Evolutionary conservation across 768 basidiomycete species (phyloP).

Genomic region (Pulveroboletus sp.): DNA sequence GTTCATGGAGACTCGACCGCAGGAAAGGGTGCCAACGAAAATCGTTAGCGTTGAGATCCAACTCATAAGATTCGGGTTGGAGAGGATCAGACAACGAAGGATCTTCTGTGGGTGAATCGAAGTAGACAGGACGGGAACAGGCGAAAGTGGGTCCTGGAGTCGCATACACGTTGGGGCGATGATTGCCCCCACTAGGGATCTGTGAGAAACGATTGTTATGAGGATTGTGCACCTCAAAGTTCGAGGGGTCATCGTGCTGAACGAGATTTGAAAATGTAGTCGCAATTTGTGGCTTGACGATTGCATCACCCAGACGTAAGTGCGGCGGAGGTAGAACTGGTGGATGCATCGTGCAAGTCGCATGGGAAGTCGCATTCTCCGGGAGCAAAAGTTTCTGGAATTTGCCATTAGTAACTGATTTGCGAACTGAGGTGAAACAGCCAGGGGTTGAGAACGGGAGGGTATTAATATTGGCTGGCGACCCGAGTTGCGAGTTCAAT

Average conservation of each 20-base stretch:
- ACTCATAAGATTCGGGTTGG: slow-evolving; percentile 33
- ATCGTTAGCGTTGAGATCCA: slow-evolving; percentile 43
- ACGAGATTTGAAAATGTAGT: slow-evolving; percentile 4
- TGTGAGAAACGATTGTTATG: slow-evolving; percentile 1
- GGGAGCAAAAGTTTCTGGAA: slow-evolving; percentile 3
- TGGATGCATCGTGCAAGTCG: slow-evolving; percentile 9
- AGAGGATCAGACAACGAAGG: slow-evolving; percentile 40
- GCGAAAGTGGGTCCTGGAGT: slow-evolving; percentile 47
- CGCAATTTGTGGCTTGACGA: slow-evolving; percentile 1
- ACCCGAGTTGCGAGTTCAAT: background rate
- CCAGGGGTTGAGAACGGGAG: slow-evolving; percentile 28
- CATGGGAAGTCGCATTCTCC: slow-evolving; percentile 10
- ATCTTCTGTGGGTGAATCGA: slow-evolving; percentile 53
- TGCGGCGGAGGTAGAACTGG: slow-evolving; percentile 3
- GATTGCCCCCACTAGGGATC: slow-evolving; percentile 1
- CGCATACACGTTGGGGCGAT: slow-evolving; percentile 31
- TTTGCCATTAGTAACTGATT: background rate
- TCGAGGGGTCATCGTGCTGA: slow-evolving; percentile 12
- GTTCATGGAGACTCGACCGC: slow-evolving; percentile 19
- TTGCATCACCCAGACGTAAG: slow-evolving; percentile 20
- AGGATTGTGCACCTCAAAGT: slow-evolving; percentile 6
- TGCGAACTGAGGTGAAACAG: slow-evolving; percentile 13
- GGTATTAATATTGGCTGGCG: background rate
- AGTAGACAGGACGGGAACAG: slow-evolving; percentile 39
- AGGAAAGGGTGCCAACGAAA: slow-evolving; percentile 59